Percentiles rank a stretch among this genome's conserved stretches.
These are phyloP conservation scores for Globisporangium megalacanthum DNA, from an alignment of 352 stramenopile genomes.

Conservation along the genomic window DNA sequence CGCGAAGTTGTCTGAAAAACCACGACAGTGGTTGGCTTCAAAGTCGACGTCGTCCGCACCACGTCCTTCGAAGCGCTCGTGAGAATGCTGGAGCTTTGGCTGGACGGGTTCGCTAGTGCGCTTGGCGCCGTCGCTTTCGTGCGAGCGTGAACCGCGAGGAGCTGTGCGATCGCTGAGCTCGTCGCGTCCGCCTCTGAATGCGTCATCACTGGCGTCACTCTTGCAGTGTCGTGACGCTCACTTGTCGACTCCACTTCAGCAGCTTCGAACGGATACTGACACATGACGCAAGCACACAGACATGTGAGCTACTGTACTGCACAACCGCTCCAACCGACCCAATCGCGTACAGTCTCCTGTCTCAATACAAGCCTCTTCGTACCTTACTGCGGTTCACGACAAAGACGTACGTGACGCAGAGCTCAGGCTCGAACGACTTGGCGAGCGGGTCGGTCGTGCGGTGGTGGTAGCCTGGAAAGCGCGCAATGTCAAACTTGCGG, in stretches of 20 bases:
- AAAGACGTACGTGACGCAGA: constrained; percentile 85
- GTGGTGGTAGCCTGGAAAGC: constrained; percentile 84
- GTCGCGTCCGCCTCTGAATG: neutral
- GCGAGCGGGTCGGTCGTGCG: constrained; percentile 82
- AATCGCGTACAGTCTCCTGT: too few relatives aligned
- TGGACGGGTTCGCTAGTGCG: neutral
- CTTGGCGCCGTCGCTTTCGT: constrained; percentile 1
- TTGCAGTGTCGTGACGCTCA: neutral
- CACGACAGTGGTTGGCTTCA: neutral
- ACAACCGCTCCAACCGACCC: neutral
- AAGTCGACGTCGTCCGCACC: neutral
- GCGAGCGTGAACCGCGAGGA: constrained; percentile 10
- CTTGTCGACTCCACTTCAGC: constrained; percentile 6
- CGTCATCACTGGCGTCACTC: neutral
- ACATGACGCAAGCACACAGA: neutral
- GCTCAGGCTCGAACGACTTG: constrained; percentile 78
- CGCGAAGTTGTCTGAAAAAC: neutral
- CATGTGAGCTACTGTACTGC: neutral
- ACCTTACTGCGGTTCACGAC: constrained; percentile 80
- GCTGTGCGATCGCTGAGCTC: constrained; percentile 31
- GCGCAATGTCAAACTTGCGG: constrained; percentile 57
- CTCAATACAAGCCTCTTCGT: neutral
- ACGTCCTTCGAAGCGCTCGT: neutral
- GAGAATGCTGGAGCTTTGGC: neutral
- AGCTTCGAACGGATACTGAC: constrained; percentile 14